Conservation (phyloP, 139 green algal genomes). For the Micromonas pusilla region DNA sequence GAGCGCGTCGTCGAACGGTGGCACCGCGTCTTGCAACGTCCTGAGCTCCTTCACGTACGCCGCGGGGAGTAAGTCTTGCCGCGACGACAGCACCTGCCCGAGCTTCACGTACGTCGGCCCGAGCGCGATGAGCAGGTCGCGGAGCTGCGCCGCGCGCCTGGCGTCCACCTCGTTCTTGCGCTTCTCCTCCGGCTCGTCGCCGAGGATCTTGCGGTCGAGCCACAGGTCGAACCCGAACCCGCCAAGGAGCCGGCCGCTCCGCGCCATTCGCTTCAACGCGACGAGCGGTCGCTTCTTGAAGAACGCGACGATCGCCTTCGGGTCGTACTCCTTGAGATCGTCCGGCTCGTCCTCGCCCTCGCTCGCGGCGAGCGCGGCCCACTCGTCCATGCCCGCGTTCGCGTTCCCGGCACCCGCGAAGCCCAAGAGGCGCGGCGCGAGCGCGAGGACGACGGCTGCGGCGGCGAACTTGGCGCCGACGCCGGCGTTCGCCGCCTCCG, state of each 20-base stretch:
- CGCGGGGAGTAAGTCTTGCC: conserved; percentile 30
- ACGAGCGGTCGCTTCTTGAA: conserved; percentile 26
- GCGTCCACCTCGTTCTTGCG: conserved; percentile 12
- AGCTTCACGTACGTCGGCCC: conserved; percentile 39
- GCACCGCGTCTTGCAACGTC: conserved; percentile 35
- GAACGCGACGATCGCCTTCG: conserved; percentile 15
- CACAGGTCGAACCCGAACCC: conserved; percentile 9
- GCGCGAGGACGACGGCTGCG: too few relatives aligned
- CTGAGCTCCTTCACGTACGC: conserved; percentile 34
- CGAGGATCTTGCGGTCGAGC: conserved; percentile 32
- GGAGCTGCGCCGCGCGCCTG: conserved; percentile 29
- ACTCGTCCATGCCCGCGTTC: conserved; percentile 35
- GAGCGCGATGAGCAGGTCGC: conserved; percentile 22
- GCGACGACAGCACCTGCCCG: conserved; percentile 30
- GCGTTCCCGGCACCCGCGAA: neutral
- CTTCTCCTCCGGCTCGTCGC: conserved; percentile 25
- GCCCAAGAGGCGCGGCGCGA: too few relatives aligned
- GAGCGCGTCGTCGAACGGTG: conserved; percentile 32
- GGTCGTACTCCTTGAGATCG: conserved; percentile 32
- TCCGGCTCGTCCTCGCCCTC: conserved; percentile 34
- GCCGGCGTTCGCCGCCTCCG: too few relatives aligned
- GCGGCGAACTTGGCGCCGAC: too few relatives aligned
- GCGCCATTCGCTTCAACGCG: conserved; percentile 14
- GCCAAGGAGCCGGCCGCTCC: conserved; percentile 19
- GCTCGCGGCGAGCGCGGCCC: conserved; percentile 23